Percentiles rank a stretch among this genome's conserved stretches.
Conservation (phyloP, 1,284 basidiomycete species). For the Neotropicomus parvogracilis region DNA sequence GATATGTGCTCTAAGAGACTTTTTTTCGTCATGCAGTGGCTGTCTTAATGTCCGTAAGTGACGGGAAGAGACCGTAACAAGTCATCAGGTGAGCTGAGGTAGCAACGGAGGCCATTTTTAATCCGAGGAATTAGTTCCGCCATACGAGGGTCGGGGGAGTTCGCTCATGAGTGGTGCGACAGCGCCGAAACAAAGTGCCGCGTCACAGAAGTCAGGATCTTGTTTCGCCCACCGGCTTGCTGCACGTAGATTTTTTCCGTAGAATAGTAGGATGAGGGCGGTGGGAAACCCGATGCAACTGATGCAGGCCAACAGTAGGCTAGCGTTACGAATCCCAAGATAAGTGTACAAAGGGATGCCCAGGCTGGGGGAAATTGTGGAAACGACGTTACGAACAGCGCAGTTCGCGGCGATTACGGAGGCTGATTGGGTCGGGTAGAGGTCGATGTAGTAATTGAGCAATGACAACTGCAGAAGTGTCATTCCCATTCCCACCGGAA, state of each 20-base stretch:
- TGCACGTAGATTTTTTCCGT: slow-evolving; percentile 19
- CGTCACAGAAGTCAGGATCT: slow-evolving; percentile 7
- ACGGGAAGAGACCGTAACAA: background rate
- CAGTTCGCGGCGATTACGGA: slow-evolving; percentile 30
- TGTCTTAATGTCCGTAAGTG: background rate
- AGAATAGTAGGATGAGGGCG: slow-evolving; percentile 18
- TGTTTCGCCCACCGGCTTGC: slow-evolving; percentile 28
- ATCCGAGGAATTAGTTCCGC: slow-evolving; percentile 10
- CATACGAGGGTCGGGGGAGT: slow-evolving; percentile 16
- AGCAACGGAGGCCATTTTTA: slow-evolving; percentile 5
- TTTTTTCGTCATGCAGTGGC: background rate
- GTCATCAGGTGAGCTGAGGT: slow-evolving; percentile 2
- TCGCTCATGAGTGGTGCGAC: slow-evolving; percentile 14
- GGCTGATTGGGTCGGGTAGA: slow-evolving; percentile 28
- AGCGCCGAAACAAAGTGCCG: background rate
- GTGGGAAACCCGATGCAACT: slow-evolving; percentile 27
- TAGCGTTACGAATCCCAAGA: slow-evolving; percentile 25
- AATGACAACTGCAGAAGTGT: slow-evolving; percentile 30
- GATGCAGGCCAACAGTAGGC: slow-evolving; percentile 24
- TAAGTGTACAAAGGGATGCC: slow-evolving; percentile 22
- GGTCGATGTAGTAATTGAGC: slow-evolving; percentile 31
- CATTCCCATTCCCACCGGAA: slow-evolving; percentile 31
- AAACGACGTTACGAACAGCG: slow-evolving; percentile 15
- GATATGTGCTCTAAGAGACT: background rate
- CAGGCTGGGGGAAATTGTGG: slow-evolving; percentile 23